phyloP scores from a whole-genome alignment of 2,329 filamentous ascomycete species.

The Penicillium sp. region DNA sequence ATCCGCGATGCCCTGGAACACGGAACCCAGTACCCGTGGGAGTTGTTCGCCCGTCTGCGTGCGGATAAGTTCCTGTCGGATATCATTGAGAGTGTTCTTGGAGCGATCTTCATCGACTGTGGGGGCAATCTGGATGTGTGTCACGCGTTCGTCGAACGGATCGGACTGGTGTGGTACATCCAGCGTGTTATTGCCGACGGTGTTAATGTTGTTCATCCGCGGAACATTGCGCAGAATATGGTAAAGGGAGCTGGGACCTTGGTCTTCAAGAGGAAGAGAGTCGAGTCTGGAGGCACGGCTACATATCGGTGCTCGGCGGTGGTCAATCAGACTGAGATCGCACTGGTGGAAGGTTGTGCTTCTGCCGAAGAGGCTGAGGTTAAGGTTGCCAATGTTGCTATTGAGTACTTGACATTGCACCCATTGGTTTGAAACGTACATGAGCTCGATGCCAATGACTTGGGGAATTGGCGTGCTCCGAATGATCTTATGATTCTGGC shows the following conservation, averaged over 20 bases:
- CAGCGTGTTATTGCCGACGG: constrained; percentile 57
- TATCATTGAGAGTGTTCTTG: constrained; percentile 75
- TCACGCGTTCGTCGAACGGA: constrained; percentile 55
- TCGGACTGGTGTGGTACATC: constrained; percentile 66
- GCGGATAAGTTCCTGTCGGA: constrained; percentile 80
- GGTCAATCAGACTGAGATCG: constrained; percentile 17
- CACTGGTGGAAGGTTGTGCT: constrained; percentile 24
- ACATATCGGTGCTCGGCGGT: constrained; percentile 24
- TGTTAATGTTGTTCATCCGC: constrained; percentile 60
- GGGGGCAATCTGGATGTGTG: constrained; percentile 61
- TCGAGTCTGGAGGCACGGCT: constrained; percentile 13
- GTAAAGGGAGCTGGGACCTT: constrained; percentile 35
- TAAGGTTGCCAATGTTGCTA: constrained; percentile 20
- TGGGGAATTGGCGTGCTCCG: neutral
- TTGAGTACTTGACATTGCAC: constrained; percentile 15
- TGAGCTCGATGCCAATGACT: neutral
- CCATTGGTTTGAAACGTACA: neutral
- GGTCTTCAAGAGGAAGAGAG: constrained; percentile 17
- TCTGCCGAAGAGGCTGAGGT: constrained; percentile 33
- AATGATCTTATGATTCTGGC: neutral
- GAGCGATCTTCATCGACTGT: constrained; percentile 80
- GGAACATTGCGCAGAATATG: constrained; percentile 64
- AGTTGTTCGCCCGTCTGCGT: constrained; percentile 61
- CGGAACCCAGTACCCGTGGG: constrained; percentile 70
- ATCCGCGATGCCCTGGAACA: constrained; percentile 53